Conservation (phyloP, 2,329 filamentous ascomycete genomes). For the Colletotrichum tabaci region DNA sequence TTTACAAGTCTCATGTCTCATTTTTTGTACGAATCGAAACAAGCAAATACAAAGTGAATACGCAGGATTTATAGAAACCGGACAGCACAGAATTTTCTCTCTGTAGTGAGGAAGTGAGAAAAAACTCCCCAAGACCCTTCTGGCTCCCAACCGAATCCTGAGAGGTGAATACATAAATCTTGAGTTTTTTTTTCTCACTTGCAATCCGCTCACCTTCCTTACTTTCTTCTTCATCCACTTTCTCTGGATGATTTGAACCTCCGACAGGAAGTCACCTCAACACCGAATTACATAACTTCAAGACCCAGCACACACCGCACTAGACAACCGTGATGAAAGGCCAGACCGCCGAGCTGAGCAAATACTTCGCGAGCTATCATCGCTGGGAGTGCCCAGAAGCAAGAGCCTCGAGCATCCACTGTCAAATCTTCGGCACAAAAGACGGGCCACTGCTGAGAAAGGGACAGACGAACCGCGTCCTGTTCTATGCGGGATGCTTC, state of each 20-base stretch:
- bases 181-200: no score
- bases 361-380: not conserved
- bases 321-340: not conserved
- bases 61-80: fast-evolving
- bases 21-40: no score
- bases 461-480: not conserved
- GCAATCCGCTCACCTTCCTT: no score
- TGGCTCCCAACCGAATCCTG: no score
- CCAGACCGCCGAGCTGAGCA: not conserved
- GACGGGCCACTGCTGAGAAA: not conserved
- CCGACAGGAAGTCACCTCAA: not conserved
- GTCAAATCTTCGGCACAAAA: not conserved
- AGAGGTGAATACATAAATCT: no score
- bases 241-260: no score
- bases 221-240: no score
- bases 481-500: constrained; percentile 1
- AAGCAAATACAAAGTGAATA: not conserved
- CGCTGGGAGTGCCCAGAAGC: not conserved
- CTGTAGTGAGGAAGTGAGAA: no score
- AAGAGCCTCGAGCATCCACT: not conserved
- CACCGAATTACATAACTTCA: not conserved
- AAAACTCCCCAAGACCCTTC: no score
- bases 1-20: not conserved
- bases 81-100: no score
- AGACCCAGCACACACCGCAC: not conserved